A percentile compares a stretch with the other conserved stretches of the same genome.
phyloP scores from a whole-genome alignment of 2,329 filamentous ascomycete species.

The Pestalotiopsis fici region DNA sequence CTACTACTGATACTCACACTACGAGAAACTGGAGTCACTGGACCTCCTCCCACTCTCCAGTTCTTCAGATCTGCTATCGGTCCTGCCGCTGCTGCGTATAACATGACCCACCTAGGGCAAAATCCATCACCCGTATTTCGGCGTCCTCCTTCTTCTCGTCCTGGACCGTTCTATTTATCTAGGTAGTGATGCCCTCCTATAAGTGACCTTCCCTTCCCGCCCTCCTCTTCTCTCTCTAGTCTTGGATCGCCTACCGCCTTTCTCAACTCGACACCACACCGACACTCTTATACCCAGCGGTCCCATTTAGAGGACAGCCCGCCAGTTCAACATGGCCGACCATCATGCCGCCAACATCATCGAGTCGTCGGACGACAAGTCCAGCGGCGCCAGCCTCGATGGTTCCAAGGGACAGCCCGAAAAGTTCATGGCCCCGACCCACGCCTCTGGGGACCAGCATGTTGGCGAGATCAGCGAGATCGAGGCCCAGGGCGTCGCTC shows the following conservation, averaged over 20 bases:
- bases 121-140: constrained; percentile 4
- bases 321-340: constrained; percentile 10
- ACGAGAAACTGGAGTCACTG: too few relatives aligned
- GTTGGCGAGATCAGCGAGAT: constrained; percentile 38
- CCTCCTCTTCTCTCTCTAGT: not conserved
- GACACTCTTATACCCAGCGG: not conserved
- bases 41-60: not conserved
- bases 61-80: constrained; percentile 2
- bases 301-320: too few relatives aligned
- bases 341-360: constrained; percentile 2
- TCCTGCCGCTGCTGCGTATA: not conserved
- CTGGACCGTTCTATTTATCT: not conserved
- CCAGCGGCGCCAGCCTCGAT: constrained; percentile 5
- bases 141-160: not conserved
- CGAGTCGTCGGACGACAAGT: constrained; percentile 6
- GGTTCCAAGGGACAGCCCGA: constrained; percentile 2
- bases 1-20: not conserved
- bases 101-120: constrained; percentile 9
- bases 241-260: not conserved
- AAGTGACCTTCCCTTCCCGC: not conserved
- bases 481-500: constrained; percentile 48
- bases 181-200: not conserved
- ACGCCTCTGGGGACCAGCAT: constrained; percentile 14
- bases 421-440: not conserved
- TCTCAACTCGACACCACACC: not conserved